phyloP scores from a whole-genome alignment of 1,139 yeast species.

The Meyerozyma athensensis region DNA sequence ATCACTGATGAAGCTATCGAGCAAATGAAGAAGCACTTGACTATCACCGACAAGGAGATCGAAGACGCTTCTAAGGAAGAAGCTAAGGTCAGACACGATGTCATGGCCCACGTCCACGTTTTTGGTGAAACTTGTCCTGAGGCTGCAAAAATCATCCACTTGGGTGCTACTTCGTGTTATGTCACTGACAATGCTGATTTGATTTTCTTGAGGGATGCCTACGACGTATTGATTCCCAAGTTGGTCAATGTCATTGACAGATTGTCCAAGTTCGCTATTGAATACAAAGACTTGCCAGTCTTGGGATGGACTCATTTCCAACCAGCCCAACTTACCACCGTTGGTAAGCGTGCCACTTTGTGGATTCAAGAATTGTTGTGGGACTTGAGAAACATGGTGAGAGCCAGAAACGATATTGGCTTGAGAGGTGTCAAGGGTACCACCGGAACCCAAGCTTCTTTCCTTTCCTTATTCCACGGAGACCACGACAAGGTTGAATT shows the following conservation, averaged over 20 bases:
- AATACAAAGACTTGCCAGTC: constrained; percentile 93
- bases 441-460: constrained; percentile 98
- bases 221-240: constrained; percentile 88
- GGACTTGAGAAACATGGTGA: constrained; percentile 93
- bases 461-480: constrained; percentile 91
- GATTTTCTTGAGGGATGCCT: constrained; percentile 92
- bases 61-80: constrained; percentile 87
- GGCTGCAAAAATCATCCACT: constrained; percentile 96
- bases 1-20: constrained; percentile 88
- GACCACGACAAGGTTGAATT: constrained; percentile 94
- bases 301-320: constrained; percentile 99
- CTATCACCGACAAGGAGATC: constrained; percentile 89
- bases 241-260: constrained; percentile 93
- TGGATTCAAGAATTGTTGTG: constrained; percentile 97
- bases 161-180: constrained; percentile 97
- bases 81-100: constrained; percentile 98
- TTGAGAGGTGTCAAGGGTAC: constrained; percentile 99
- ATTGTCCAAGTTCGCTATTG: constrained; percentile 79
- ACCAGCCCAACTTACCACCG: constrained; percentile 98
- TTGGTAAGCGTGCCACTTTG: constrained; percentile 95
- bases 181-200: constrained; percentile 98
- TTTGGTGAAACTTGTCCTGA: constrained; percentile 91
- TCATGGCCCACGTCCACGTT: constrained; percentile 97
- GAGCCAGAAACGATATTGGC: constrained; percentile 96
- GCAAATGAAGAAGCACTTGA: constrained; percentile 73